Conservation (phyloP, 805 yeast species). For the Candida montana region DNA sequence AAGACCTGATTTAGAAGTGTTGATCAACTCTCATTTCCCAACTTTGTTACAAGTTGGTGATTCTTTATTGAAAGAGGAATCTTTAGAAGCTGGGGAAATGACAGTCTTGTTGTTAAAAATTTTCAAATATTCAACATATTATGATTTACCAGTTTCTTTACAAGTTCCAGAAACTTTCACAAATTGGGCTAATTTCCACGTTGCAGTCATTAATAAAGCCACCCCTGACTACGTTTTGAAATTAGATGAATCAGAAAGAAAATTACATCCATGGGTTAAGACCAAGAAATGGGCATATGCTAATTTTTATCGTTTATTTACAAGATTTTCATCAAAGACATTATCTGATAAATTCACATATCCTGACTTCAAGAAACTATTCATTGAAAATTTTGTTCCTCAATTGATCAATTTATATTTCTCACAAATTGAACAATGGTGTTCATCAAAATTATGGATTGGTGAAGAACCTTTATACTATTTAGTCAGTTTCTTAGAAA, state of each 20-base stretch:
- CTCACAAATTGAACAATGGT: slow-evolving; percentile 69
- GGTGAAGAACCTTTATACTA: slow-evolving; percentile 59
- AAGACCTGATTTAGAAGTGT: slow-evolving; percentile 46
- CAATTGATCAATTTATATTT: slow-evolving; percentile 62
- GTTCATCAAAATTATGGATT: slow-evolving; percentile 60
- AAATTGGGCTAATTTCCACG: slow-evolving; percentile 76
- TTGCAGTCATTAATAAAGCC: slow-evolving; percentile 53
- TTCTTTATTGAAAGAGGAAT: slow-evolving; percentile 37
- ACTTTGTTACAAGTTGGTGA: slow-evolving; percentile 62
- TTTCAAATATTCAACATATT: slow-evolving; percentile 71
- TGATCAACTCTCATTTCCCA: slow-evolving; percentile 59
- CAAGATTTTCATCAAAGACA: slow-evolving; percentile 57
- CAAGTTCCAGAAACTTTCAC: slow-evolving; percentile 47
- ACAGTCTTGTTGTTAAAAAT: slow-evolving; percentile 66
- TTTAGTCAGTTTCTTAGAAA: slow-evolving; percentile 58
- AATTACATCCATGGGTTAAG: slow-evolving; percentile 58
- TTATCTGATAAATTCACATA: slow-evolving; percentile 46
- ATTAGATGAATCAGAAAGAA: slow-evolving; percentile 48
- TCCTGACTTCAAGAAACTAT: slow-evolving; percentile 53
- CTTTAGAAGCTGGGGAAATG: slow-evolving; percentile 59
- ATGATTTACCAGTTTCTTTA: slow-evolving; percentile 63
- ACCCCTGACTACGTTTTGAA: slow-evolving; percentile 50
- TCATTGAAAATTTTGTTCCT: slow-evolving; percentile 59
- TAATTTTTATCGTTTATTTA: slow-evolving; percentile 65
- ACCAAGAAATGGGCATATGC: slow-evolving; percentile 88